Percentiles rank a stretch among this genome's conserved stretches.
Evolutionary conservation across 2,329 filamentous ascomycete genomes (phyloP).

Genomic region (Fusarium chuoi): DNA sequence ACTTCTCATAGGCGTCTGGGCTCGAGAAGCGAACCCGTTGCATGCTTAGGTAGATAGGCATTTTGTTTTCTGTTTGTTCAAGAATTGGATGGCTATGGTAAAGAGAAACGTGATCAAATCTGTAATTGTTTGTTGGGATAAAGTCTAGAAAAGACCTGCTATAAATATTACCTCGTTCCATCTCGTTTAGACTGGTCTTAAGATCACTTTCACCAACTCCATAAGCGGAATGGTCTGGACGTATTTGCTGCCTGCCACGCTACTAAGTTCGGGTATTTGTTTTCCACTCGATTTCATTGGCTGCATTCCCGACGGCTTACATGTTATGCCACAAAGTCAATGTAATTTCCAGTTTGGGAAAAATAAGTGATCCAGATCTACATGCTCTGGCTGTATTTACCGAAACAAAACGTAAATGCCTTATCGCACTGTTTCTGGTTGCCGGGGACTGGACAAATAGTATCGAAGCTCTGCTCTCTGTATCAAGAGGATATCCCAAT

Average conservation of each 20-base stretch:
- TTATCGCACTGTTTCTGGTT: too few species aligned
- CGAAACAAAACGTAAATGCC: neutral
- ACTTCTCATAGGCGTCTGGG: slow-evolving; percentile 26
- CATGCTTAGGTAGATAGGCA: slow-evolving; percentile 26
- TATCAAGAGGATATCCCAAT: too few species aligned
- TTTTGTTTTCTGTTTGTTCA: neutral
- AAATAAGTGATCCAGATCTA: neutral
- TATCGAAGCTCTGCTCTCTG: too few species aligned
- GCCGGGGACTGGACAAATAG: neutral
- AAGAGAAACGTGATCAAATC: rapidly evolving
- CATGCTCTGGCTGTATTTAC: neutral
- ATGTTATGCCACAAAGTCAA: rapidly evolving
- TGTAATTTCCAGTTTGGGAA: neutral
- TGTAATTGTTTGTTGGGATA: neutral
- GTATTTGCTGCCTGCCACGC: rapidly evolving
- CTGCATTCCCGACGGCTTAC: neutral
- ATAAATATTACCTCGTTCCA: neutral
- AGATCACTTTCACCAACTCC: rapidly evolving
- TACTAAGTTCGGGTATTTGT: neutral
- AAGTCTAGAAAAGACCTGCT: neutral
- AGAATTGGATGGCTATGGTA: neutral
- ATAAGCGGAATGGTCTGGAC: neutral
- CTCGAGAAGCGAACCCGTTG: slow-evolving; percentile 28
- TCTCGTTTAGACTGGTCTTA: neutral
- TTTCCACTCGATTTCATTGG: neutral